Percentiles rank a stretch among this genome's conserved stretches.
Conservation (phyloP, 495 filamentous ascomycete species). For the Evernia prunastri region DNA sequence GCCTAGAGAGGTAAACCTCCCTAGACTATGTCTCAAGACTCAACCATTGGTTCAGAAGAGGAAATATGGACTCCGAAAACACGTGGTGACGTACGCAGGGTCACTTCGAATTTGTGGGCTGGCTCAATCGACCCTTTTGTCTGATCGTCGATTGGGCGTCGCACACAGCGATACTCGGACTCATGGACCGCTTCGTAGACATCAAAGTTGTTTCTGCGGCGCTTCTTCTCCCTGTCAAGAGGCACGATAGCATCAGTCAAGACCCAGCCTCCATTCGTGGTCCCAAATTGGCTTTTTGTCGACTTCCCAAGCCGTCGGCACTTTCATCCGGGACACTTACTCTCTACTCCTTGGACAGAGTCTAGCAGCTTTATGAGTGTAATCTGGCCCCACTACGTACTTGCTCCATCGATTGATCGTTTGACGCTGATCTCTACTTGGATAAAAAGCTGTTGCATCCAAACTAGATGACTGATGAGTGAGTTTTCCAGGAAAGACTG, state of each 20-base stretch:
- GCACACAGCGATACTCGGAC: slow-evolving; percentile 51
- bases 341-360: slow-evolving; percentile 71
- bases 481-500: neutral
- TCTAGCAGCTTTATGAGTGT: slow-evolving; percentile 63
- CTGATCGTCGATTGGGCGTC: slow-evolving; percentile 44
- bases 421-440: slow-evolving; percentile 77
- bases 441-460: slow-evolving; percentile 60
- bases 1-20: too few species aligned
- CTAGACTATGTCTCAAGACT: too few species aligned
- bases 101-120: slow-evolving; percentile 71
- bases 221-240: slow-evolving; percentile 58
- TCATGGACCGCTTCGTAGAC: slow-evolving; percentile 67
- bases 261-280: neutral
- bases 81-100: too few species aligned
- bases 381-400: slow-evolving; percentile 72
- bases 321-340: slow-evolving; percentile 36
- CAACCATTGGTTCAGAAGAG: too few species aligned
- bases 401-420: slow-evolving; percentile 86
- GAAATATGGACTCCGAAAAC: too few species aligned
- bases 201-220: slow-evolving; percentile 68
- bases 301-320: neutral
- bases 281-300: neutral
- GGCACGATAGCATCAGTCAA: slow-evolving; percentile 12
- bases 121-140: slow-evolving; percentile 59
- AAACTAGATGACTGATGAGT: slow-evolving; percentile 42